Base-by-base conservation (phyloP, 495 filamentous ascomycete genomes). In the Cudoniella acicularis region DNA sequence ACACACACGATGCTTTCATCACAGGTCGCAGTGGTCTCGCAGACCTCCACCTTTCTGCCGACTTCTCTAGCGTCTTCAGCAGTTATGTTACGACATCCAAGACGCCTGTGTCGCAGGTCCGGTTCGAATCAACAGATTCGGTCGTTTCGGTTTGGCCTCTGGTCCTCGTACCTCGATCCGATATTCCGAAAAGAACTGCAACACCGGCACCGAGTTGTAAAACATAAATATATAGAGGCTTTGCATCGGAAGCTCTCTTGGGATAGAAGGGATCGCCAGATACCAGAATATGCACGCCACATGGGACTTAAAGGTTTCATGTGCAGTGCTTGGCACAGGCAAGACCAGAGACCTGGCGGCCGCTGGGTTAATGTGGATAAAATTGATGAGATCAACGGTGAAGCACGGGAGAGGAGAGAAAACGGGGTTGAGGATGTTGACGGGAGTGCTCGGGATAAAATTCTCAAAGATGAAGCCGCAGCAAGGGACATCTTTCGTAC, bases 101-200 rank as follows among this genome's bases (percentile, higher is more conserved):
- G 50, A 41, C 20, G 17, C 45, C 10, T 56, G 62, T 46, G 65
- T 61, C 54, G 51, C 16, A 30, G 47, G 48, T 41, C 27, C 22
- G 46, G 61, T 16, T 26, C 52, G 8, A 62, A 56, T 1, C 68
- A 75, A 27, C 79, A 81, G 52, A 65, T 55, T 10, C 76, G 80
- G 17, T 65, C 52, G 54, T 80, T 79, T 59, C 72, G 77, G 49
- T 73, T 81, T 53, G 73, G 72, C 41, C 43, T 68, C 10, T 77
- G 76, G 72, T 69, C 72, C 10, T 74, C 73, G 23, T 76, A 70
- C 42, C 52, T 74, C 8, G 70, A 77, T 57, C 59, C 68, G 11
- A 70, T 72, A 41, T 63, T 60, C n/a, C 60, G 70, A 23, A 69
- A 67, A 30, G 74, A 77, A 46, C 49, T 71, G 25, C 72, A 69